Base-by-base conservation (phyloP, 2,329 filamentous ascomycete species). In the Hymenoscyphus salicellus region DNA sequence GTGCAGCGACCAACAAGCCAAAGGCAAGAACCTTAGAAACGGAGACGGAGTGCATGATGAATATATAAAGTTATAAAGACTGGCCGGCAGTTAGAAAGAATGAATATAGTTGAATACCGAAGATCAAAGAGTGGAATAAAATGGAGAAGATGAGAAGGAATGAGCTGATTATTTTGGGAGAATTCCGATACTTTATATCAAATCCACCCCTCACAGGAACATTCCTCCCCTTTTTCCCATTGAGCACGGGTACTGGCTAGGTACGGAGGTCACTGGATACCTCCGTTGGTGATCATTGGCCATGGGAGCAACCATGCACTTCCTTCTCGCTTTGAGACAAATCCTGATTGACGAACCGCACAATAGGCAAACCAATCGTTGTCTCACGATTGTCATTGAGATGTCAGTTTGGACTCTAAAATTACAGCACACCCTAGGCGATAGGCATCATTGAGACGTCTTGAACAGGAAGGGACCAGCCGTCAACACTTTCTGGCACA, bases 21-120 rank as follows among this genome's bases (percentile, higher is more conserved):
- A 74, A 60, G 10, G 71, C 66, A 55, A 71, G 56, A 62, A 72
- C 49, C 33, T 68, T 66, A 58, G 71, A 70, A 65, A 74, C 64
- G 33, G 72, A 72, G 65, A 61, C 36, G 43, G 72, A 71, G 68
- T 73, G 67, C 72, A 74, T 74, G 60, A 62, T 70, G 68, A 69
- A 65, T 17, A 62, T 68, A 61, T 66, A 26, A 67, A 58, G 63
- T 65, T 62, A 65, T 36, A 68, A 72, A 63, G 67, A 72, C 72
- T 73, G 72, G 70, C 72, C 71, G 66, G 71, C 72, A 73, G 72
- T 72, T 66, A 61, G 41, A 32, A 32, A n/a, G 58, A 66, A 66
- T 56, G 63, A 71, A 71, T 69, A 63, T 60, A 69, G 55, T 60
- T 23, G 63, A 68, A 58, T 56, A 38, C 62, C 52, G 60, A 28